A percentile compares a stretch with the other conserved stretches of the same genome.
Conservation (phyloP, 225 moss, liverwort and hornwort genomes). For the Physcomitrellopsis africana region DNA sequence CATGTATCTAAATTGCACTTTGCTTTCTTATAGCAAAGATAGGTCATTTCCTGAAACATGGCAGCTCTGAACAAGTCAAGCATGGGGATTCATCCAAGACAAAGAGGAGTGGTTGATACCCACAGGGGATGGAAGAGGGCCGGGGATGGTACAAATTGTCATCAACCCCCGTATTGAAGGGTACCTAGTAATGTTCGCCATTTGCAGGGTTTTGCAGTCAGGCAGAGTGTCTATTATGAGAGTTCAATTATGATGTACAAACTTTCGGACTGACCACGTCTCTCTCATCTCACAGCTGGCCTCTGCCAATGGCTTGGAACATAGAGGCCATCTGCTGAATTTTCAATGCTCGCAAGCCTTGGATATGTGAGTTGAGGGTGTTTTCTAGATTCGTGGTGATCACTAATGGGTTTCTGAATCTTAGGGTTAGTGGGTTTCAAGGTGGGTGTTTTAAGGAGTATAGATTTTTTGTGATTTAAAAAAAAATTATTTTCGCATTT, state of each 20-base stretch:
- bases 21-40: too few relatives aligned
- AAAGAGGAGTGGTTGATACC: too few relatives aligned
- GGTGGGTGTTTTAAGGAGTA: not conserved
- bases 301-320: not conserved
- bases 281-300: not conserved
- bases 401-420: slow-evolving; percentile 12
- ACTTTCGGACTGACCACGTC: slow-evolving; percentile 26
- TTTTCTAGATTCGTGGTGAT: not conserved
- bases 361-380: not conserved
- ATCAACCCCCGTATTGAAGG: slow-evolving; percentile 11
- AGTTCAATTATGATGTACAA: not conserved
- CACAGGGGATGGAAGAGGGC: not conserved
- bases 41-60: too few relatives aligned
- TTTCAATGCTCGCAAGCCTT: not conserved
- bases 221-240: not conserved
- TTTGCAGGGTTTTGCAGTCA: slow-evolving; percentile 7
- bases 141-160: slow-evolving; percentile 1
- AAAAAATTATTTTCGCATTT: not conserved
- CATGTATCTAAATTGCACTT: too few relatives aligned
- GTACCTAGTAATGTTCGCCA: not conserved
- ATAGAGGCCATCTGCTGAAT: slow-evolving; percentile 5
- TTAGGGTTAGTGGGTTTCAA: not conserved
- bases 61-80: too few relatives aligned
- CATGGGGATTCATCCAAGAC: too few relatives aligned
- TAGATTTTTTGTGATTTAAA: too few relatives aligned